Evolutionary conservation across 1,284 basidiomycete genomes (phyloP).

Genomic region (Boletus albobrunnescens): DNA sequence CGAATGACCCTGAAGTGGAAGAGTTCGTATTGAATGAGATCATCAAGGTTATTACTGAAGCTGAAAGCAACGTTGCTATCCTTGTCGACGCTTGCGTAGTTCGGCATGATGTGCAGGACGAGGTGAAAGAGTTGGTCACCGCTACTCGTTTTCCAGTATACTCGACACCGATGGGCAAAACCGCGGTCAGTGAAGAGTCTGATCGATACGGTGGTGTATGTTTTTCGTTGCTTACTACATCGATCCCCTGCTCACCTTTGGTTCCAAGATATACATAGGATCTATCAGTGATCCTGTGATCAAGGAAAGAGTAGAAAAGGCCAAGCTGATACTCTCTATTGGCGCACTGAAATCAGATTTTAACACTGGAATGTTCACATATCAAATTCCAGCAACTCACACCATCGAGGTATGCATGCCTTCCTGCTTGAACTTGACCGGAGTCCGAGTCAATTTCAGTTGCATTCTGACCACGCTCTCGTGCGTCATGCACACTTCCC

Average conservation of each 20-base stretch:
- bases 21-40: constrained; percentile 75
- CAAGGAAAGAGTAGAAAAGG: constrained; percentile 73
- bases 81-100: constrained; percentile 87
- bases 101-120: constrained; percentile 71
- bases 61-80: constrained; percentile 66
- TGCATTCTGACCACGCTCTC: constrained; percentile 80
- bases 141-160: constrained; percentile 77
- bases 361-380: constrained; percentile 85
- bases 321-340: constrained; percentile 82
- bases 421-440: background rate
- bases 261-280: constrained; percentile 72
- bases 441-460: constrained; percentile 38
- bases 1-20: constrained; percentile 60
- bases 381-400: constrained; percentile 57
- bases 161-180: constrained; percentile 87
- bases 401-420: constrained; percentile 54
- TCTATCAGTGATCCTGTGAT: constrained; percentile 70
- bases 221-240: background rate
- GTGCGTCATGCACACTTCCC: constrained; percentile 63
- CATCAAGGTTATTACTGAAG: constrained; percentile 56
- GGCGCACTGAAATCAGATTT: constrained; percentile 85
- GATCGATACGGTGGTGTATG: constrained; percentile 83
- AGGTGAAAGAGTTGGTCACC: constrained; percentile 67
- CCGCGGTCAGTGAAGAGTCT: constrained; percentile 73
- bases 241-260: constrained; percentile 6